phyloP scores from a whole-genome alignment of 306 rosid genomes.

The Urtica urens region DNA sequence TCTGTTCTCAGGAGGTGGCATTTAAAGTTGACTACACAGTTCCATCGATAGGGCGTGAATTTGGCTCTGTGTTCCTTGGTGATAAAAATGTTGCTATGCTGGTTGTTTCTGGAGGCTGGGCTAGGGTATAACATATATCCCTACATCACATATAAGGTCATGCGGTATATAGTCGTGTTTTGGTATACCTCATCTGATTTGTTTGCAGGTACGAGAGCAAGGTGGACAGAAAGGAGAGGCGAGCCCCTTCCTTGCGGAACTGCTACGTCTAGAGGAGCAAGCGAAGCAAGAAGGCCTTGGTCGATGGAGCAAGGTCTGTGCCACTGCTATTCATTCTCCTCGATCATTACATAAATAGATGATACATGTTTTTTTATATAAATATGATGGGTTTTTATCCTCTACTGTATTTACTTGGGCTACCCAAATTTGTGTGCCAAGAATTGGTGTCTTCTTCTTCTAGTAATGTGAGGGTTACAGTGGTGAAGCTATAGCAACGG shows the following conservation, averaged over 20 bases:
- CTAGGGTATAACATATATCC: slow-evolving; percentile 52
- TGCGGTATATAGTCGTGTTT: not conserved
- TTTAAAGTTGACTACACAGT: slow-evolving; percentile 79
- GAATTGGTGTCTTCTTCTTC: no score
- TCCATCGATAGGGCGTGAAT: slow-evolving; percentile 71
- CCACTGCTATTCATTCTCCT: not conserved
- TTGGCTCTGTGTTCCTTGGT: slow-evolving; percentile 78
- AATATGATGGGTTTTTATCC: not conserved
- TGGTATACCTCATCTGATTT: slow-evolving; percentile 5
- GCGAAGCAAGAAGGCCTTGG: slow-evolving; percentile 88
- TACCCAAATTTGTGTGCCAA: no score
- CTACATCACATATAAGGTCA: no score
- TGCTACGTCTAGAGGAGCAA: slow-evolving; percentile 70
- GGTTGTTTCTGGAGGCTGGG: slow-evolving; percentile 92
- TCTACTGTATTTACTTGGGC: no score
- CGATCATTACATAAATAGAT: not conserved
- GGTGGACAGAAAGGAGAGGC: slow-evolving; percentile 86
- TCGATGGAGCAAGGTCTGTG: slow-evolving; percentile 81
- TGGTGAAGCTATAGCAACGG: no score
- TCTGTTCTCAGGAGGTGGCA: slow-evolving; percentile 55
- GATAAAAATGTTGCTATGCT: slow-evolving; percentile 66
- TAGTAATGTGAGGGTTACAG: no score
- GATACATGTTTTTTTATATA: not conserved
- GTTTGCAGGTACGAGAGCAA: slow-evolving; percentile 71
- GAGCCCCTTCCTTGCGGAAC: slow-evolving; percentile 73